Evolutionary conservation across 78 protist species (phyloP).

Genomic region (Planoprotostelium fungivorum): DNA sequence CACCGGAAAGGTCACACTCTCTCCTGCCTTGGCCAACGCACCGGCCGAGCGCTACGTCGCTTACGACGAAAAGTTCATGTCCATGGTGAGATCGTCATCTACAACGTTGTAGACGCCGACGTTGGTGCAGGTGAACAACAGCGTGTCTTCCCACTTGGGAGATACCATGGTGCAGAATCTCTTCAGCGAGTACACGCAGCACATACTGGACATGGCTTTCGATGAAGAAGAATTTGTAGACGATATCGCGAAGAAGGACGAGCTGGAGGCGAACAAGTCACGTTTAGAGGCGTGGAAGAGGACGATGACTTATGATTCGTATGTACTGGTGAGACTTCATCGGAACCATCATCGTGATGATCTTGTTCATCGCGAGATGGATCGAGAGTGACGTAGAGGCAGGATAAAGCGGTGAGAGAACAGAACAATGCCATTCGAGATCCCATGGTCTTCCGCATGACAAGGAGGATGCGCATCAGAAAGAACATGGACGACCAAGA

Average conservation of each 20-base stretch:
- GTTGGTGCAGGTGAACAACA: conserved; percentile 20
- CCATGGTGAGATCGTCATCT: not conserved
- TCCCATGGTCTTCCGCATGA: conserved; percentile 19
- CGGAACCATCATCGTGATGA: too few relatives aligned
- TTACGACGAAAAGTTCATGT: not conserved
- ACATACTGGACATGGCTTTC: conserved; percentile 50
- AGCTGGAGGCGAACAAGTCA: conserved; percentile 30
- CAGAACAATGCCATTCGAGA: conserved; percentile 35
- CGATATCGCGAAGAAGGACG: conserved; percentile 23
- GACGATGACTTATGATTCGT: conserved; percentile 40
- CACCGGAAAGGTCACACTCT: conserved; percentile 44
- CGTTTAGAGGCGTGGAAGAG: conserved; percentile 35
- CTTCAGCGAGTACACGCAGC: conserved; percentile 65
- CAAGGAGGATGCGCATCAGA: conserved; percentile 29
- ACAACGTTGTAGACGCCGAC: not conserved
- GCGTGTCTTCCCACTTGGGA: conserved; percentile 41
- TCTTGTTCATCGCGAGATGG: too few relatives aligned
- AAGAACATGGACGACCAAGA: conserved; percentile 53
- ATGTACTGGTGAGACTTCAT: conserved; percentile 6
- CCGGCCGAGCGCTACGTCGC: not conserved
- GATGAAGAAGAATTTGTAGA: conserved; percentile 60
- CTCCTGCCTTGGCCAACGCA: not conserved
- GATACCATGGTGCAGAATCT: conserved; percentile 34
- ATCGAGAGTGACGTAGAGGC: not conserved
- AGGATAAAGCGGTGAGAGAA: conserved; percentile 24